Evolutionary conservation across 805 yeast species (phyloP).

Genomic region (Ogataea henricii): DNA sequence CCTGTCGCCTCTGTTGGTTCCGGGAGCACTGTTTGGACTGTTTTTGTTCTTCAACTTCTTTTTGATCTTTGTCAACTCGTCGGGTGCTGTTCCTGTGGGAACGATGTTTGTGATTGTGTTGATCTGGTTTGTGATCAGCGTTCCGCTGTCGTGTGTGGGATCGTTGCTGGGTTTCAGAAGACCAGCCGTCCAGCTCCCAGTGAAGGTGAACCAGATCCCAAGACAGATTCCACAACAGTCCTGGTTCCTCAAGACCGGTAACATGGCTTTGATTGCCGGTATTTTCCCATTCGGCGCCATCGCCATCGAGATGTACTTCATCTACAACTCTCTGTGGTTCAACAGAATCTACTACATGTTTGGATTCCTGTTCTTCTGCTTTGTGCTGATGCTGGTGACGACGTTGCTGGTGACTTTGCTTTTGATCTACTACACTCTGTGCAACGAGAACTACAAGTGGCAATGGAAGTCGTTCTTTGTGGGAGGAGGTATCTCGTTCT

Average conservation of each 20-base stretch:
- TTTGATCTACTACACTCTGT: conserved; percentile 79
- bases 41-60: conserved; percentile 80
- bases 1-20: conserved; percentile 81
- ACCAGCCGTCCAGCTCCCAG: conserved; percentile 51
- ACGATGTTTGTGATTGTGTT: conserved; percentile 79
- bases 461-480: conserved; percentile 90
- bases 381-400: conserved; percentile 77
- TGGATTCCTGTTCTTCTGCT: conserved; percentile 91
- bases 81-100: conserved; percentile 94
- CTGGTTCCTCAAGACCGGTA: conserved; percentile 68
- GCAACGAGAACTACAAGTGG: conserved; percentile 94
- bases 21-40: conserved; percentile 67
- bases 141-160: conserved; percentile 85
- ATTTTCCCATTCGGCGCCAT: conserved; percentile 93
- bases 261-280: conserved; percentile 77
- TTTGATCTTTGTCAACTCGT: conserved; percentile 72
- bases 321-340: conserved; percentile 90
- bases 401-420: conserved; percentile 79
- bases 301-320: conserved; percentile 92
- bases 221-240: conserved; percentile 95
- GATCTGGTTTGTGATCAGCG: conserved; percentile 83
- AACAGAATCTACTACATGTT: conserved; percentile 95
- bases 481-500: conserved; percentile 87
- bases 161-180: conserved; percentile 76
- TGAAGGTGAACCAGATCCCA: conserved; percentile 91